phyloP scores from a whole-genome alignment of 2,329 filamentous ascomycete species.

The Talaromyces sp. region DNA sequence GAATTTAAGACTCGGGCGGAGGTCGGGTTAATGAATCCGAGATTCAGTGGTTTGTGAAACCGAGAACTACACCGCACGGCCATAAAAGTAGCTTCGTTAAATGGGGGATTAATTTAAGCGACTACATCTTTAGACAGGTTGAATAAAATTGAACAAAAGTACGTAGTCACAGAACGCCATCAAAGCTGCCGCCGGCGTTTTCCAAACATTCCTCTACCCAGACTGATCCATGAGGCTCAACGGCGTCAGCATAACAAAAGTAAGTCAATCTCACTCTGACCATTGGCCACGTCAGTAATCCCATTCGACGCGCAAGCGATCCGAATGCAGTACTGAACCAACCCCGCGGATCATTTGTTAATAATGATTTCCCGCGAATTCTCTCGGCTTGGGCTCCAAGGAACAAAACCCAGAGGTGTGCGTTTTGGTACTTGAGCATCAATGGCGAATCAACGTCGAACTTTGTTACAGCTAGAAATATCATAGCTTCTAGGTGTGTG shows the following conservation, averaged over 20 bases:
- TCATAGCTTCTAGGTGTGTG: not conserved
- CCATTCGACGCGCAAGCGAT: not conserved
- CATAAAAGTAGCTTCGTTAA: no score
- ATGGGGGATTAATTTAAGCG: no score
- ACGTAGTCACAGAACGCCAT: not conserved
- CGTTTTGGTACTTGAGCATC: not conserved
- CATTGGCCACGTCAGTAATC: not conserved
- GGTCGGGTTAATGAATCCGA: no score
- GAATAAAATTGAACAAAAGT: no score
- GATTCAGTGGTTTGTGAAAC: no score
- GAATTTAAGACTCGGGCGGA: not conserved
- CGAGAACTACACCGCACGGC: no score
- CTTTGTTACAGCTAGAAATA: not conserved
- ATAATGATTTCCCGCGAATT: not conserved
- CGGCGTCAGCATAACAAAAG: not conserved
- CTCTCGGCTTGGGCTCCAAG: not conserved
- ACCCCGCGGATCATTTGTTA: not conserved
- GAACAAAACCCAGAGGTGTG: slow-evolving; percentile 3
- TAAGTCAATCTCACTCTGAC: not conserved
- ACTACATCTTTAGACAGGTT: no score
- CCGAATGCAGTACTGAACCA: not conserved
- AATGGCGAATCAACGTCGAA: not conserved
- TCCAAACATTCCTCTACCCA: not conserved
- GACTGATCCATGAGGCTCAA: not conserved
- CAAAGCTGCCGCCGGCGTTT: not conserved